phyloP scores from a whole-genome alignment of 139 green algal species.

The Chlamydomonas incerta region DNA sequence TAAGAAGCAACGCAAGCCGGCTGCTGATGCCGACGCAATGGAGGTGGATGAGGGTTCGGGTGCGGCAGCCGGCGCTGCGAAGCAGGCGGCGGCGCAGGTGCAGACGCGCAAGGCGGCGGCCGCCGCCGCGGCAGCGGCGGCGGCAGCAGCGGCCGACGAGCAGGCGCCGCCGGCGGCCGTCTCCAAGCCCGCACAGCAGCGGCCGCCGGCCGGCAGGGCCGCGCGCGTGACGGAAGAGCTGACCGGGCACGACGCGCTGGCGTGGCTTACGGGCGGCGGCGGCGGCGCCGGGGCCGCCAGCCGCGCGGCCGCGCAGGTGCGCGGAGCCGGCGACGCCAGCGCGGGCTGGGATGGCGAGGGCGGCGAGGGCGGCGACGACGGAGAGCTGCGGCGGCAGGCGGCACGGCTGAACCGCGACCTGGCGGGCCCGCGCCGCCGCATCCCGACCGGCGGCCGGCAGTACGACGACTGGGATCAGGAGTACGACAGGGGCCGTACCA shows the following conservation, averaged over 20 bases:
- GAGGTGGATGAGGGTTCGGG: too few relatives aligned
- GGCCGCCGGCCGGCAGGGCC: not conserved
- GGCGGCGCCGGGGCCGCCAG: not conserved
- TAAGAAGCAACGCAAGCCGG: too few relatives aligned
- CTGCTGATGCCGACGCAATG: too few relatives aligned
- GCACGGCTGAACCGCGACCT: not conserved
- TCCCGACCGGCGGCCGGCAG: slow-evolving; percentile 9
- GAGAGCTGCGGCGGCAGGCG: slow-evolving; percentile 3
- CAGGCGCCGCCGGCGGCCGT: too few relatives aligned
- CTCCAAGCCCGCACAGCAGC: not conserved
- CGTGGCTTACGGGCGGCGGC: not conserved
- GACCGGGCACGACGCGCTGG: not conserved
- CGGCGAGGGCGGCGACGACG: not conserved
- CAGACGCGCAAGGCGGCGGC: too few relatives aligned
- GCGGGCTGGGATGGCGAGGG: not conserved
- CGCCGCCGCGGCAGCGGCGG: not conserved
- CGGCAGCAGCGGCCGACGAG: not conserved
- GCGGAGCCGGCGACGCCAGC: not conserved
- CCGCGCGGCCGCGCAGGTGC: too few relatives aligned
- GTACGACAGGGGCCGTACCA: slow-evolving; percentile 69
- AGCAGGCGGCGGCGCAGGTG: too few relatives aligned
- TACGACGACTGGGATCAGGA: slow-evolving; percentile 73
- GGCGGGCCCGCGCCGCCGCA: not conserved
- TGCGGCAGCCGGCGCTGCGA: not conserved
- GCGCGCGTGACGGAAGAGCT: not conserved